Evolutionary conservation across 2,329 filamentous ascomycete genomes (phyloP), one percentile per base, ranked within the genome.

Genomic region (Eutypella sp.): DNA sequence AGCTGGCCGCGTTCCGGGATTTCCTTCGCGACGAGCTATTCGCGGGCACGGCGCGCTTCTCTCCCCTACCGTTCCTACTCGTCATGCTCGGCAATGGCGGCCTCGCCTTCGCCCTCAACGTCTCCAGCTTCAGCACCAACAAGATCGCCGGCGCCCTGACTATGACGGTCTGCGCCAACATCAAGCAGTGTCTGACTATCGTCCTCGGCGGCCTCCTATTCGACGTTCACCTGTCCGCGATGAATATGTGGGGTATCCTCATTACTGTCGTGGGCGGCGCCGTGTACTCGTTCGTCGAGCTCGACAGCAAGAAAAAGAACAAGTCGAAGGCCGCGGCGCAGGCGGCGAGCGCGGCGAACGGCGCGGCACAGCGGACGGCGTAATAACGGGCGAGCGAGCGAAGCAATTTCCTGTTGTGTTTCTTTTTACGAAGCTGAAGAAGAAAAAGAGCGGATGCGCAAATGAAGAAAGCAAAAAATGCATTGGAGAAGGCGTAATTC

Each of bases 141-240:
- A 78, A 78, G 63, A 65, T 75, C 31, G 73, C 76, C 5, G 77
- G 78, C 43, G 76, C 77, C 16, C 60, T 81, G 45, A 81, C 76
- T 31, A 80, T 81, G 73, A 78, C 76, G 6, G 75, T 81, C 5
- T 78, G 76, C 49, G 77, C 74, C 45, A 81, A 81, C 56, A 63
- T 81, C 47, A 81, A 81, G 66, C 77, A 80, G 58, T 75, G 74
- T 49, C 59, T 79, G 37, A 79, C 77, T 1, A 75, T 81, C 11
- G 61, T 76, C 29, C 63, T 80, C 24, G 76, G 75, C 39, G 76
- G 79, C 34, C 62, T 72, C 40, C 65, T 78, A 41, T 79, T 79
- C 59, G 68, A 75, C 42, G 68, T 78, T 51, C 64, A 65, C 22
- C 67, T 79, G 23, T 73, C 72, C 54, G 61, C 68, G 52, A 68